These are phyloP conservation scores for Priceomyces medius DNA, from an alignment of 805 yeast genomes.

Conservation along the genomic window DNA sequence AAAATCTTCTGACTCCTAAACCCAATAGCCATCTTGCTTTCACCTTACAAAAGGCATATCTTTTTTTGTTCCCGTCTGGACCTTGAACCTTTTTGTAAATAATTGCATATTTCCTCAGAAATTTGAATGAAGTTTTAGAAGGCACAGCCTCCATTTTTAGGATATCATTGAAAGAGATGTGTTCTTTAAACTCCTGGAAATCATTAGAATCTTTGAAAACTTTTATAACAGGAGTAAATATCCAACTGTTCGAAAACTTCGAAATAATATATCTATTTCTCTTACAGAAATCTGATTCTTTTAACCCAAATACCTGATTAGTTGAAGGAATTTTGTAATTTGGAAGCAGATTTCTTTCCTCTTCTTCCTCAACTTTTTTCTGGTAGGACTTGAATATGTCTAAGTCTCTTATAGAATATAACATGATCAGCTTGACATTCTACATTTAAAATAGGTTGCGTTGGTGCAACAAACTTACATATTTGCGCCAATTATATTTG, in stretches of 20 bases:
- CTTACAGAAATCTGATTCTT: not conserved
- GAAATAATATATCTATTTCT: slow-evolving; percentile 1
- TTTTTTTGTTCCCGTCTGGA: not conserved
- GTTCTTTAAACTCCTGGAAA: slow-evolving; percentile 1
- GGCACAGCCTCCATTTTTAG: not conserved
- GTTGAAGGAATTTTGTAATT: not conserved
- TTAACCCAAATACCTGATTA: not conserved
- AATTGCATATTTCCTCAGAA: not conserved
- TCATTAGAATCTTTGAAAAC: not conserved
- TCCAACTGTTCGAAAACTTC: not conserved
- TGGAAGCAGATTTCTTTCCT: not conserved
- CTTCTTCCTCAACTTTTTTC: not conserved
- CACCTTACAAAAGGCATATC: slow-evolving; percentile 1
- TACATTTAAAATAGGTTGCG: not conserved
- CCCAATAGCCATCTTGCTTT: slow-evolving; percentile 2
- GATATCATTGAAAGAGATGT: not conserved
- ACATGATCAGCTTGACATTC: not conserved
- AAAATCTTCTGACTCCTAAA: slow-evolving; percentile 2
- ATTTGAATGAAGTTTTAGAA: not conserved
- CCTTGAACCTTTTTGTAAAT: not conserved
- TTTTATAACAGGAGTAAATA: not conserved
- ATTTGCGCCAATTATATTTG: slow-evolving; percentile 2
- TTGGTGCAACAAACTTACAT: too few relatives aligned
- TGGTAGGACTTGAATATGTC: not conserved
- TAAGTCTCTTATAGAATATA: not conserved